Evolutionary conservation across 169 alveolate genomes (phyloP).

Genomic region (Cryptosporidium ryanae): DNA sequence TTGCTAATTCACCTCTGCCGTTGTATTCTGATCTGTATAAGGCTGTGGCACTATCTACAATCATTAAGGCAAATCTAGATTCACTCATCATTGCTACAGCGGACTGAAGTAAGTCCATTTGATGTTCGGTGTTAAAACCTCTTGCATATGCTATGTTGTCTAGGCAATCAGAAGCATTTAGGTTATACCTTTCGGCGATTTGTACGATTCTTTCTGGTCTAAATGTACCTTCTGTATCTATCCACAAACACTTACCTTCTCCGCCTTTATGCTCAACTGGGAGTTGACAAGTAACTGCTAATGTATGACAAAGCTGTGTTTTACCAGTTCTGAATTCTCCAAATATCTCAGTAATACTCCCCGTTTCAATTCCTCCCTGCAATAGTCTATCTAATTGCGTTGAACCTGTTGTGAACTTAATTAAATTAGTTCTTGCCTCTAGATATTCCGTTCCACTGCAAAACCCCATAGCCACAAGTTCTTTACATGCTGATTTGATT

Average conservation of each 20-base stretch:
- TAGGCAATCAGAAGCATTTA: conserved; percentile 94
- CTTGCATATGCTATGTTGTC: conserved; percentile 98
- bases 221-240: conserved; percentile 99
- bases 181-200: conserved; percentile 96
- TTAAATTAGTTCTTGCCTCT: conserved; percentile 91
- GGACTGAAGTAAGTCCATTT: conserved; percentile 92
- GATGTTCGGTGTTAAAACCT: conserved; percentile 97
- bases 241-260: conserved; percentile 97
- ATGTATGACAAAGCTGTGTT: conserved; percentile 97
- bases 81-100: conserved; percentile 98
- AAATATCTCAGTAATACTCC: conserved; percentile 96
- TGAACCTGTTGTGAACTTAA: conserved; percentile 95
- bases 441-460: conserved; percentile 92
- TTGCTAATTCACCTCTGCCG: conserved; percentile 99
- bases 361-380: conserved; percentile 98
- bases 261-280: conserved; percentile 97
- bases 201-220: conserved; percentile 98
- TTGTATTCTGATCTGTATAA: conserved; percentile 97
- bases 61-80: conserved; percentile 94
- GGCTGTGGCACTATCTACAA: conserved; percentile 98
- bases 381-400: conserved; percentile 92
- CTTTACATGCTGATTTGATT: conserved; percentile 92
- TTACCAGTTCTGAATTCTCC: conserved; percentile 99
- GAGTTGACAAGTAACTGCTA: conserved; percentile 88
- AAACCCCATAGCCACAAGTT: conserved; percentile 91